Evolutionary conservation across 345 rosid genomes (phyloP), one percentile per base, ranked within the genome.

Genomic region (Eucalyptus melliodora): DNA sequence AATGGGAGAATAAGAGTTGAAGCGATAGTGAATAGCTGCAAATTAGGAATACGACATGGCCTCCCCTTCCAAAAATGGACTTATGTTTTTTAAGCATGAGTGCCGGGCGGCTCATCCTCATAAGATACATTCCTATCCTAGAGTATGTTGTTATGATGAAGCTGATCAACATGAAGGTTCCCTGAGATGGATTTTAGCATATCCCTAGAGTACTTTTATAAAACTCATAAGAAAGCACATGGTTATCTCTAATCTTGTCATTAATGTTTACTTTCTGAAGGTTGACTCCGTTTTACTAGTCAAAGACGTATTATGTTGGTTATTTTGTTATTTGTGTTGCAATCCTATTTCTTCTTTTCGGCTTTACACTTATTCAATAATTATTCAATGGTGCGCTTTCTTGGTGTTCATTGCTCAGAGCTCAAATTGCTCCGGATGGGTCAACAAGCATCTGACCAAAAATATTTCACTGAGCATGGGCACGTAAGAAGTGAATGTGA

Each of bases 391-490:
- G 47, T 11, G 81, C 3, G 14, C 83, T 77, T 21, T 77, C 47
- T 16, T 87, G 87, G 44, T 56, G 81, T 37, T 87, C 49, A 45
- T 87, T 62, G 65, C n/a, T 47, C 12, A 53, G 80, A 44, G 44
- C 83, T 77, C 83, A 49, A 55, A 88, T 45, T 92, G 53, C 86
- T 89, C 89, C 92, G 91, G 94, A 94, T 93, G 94, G 94, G 92
- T 92, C 94, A 92, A 90, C 96, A 93, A 91, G 90, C 91, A 21
- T 86, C 89, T 80, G 96, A 94, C 86, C 88, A 94, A 86, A 92
- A 93, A 89, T 89, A 19, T 77, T 77, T 91, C 85, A 88, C 85
- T 42, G 93, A 91, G 89, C 91, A 91, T 90, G 93, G 93, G 91
- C 91, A 90, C 44, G 88, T 88, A 87, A 94, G 82, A 87, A 55